Percentiles rank a stretch among this genome's conserved stretches.
These are phyloP conservation scores for Brassica carinata DNA, from an alignment of 345 rosid species.

Conservation along the genomic window DNA sequence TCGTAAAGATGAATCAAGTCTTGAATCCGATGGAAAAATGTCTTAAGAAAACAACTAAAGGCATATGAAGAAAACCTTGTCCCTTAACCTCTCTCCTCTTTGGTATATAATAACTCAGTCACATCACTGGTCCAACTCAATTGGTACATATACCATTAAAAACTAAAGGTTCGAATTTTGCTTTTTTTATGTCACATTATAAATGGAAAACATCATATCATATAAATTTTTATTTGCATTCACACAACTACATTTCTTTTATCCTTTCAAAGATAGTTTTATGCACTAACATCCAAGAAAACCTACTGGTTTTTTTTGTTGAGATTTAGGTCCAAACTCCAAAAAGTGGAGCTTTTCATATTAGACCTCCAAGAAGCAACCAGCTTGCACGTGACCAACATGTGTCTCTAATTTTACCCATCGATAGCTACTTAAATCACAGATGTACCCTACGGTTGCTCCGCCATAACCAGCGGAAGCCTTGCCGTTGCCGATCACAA, in stretches of 20 bases:
- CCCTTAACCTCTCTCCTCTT: no score
- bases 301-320: neutral
- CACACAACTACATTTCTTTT: neutral
- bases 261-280: constrained; percentile 2
- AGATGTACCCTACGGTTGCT: constrained; percentile 7
- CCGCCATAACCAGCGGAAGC: constrained; percentile 39
- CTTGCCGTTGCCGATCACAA: constrained; percentile 60
- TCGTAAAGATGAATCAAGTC: no score
- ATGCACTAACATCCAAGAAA: neutral
- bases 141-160: neutral
- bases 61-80: no score
- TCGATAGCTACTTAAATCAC: constrained; percentile 29
- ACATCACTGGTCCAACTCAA: no score
- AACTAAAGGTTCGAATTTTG: no score
- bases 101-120: no score
- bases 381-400: constrained; percentile 64
- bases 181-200: neutral
- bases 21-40: no score
- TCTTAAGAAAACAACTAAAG: no score
- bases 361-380: constrained; percentile 63
- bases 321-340: constrained; percentile 23
- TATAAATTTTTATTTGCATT: neutral
- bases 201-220: neutral
- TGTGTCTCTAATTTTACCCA: constrained; percentile 56
- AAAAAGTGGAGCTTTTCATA: neutral